Base-by-base conservation (phyloP, 768 basidiomycete genomes). In the Collybia nuda region DNA sequence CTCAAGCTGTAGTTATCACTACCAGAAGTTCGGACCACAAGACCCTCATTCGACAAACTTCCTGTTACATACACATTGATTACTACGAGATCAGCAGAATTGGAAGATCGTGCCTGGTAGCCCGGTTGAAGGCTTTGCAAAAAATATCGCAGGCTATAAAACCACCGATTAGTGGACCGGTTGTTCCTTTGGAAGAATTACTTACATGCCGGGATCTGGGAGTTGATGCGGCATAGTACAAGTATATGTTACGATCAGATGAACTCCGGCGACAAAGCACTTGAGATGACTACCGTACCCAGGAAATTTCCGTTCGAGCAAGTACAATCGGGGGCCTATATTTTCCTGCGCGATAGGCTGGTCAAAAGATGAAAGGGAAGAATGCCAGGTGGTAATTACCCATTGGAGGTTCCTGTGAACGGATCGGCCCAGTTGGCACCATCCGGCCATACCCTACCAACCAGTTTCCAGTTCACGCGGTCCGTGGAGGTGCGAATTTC, bases 121-220 rank as follows among this genome's bases (percentile, higher is more conserved):
- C n/a, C 77, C 78, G 11, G 75, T 77, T 12, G 70, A 67, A 3
- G 76, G 77, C 53, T 72, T 78, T 2, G 79, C 78, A 6, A 80
- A 67, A 62, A 80, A 82, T 21, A 82, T 78, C 5, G 72, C 80
- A 6, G 73, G 76, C 72, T 79, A 32, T 47, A 17, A 23, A 5
- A 5, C 28, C 11, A 11, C 37, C n/a, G 3, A 17, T 18, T 29
- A 38, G 28, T 19, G 41, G 18, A 7, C 28, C 28, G 41, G 28
- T 15, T 19, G 39, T 53, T 19, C 4, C 18, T 44, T 55, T 52
- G 28, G 11, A 28, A 28, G 28, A 28, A 28, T 28, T 56, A 72
- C 74, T n/a, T n/a, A n/a, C n/a, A n/a, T 76, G 76, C 58, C 77
- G 74, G 0, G 75, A 78, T 22, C 79, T 79, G 54, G 80, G 79